phyloP scores from a whole-genome alignment of 257 asterid species.

The Lycium barbarum region DNA sequence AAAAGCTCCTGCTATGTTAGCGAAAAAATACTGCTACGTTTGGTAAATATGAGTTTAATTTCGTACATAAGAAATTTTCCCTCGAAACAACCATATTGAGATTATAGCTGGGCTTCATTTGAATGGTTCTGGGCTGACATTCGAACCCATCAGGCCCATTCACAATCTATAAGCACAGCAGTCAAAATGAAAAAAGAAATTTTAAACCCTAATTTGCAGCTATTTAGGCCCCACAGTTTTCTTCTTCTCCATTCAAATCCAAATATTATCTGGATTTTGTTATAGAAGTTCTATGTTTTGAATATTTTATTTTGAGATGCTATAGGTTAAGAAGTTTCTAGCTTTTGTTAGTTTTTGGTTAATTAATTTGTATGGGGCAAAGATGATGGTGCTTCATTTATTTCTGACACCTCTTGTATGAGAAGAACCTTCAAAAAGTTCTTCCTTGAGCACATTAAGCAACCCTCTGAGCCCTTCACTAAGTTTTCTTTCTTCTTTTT shows the following conservation, averaged over 20 bases:
- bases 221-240: neutral
- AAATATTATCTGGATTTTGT: too few species aligned
- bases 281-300: too few species aligned
- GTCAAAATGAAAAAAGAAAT: too few species aligned
- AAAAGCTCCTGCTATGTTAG: too few species aligned
- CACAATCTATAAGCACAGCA: neutral
- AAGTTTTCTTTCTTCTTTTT: too few species aligned
- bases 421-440: constrained; percentile 52
- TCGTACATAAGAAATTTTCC: too few species aligned
- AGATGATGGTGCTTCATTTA: constrained; percentile 60
- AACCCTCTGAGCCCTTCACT: constrained; percentile 60
- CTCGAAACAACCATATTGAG: too few species aligned
- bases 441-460: constrained; percentile 86
- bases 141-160: neutral
- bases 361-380: neutral
- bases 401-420: constrained; percentile 98
- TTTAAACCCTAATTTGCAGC: neutral
- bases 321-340: too few species aligned
- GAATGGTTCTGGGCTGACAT: neutral
- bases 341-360: neutral
- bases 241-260: neutral
- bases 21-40: too few species aligned
- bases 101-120: too few species aligned
- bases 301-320: too few species aligned
- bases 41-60: too few species aligned